A percentile compares a stretch with the other conserved stretches of the same genome.
Conservation (phyloP, 1,284 basidiomycete genomes). For the Cutaneotrichosporon cutaneum region DNA sequence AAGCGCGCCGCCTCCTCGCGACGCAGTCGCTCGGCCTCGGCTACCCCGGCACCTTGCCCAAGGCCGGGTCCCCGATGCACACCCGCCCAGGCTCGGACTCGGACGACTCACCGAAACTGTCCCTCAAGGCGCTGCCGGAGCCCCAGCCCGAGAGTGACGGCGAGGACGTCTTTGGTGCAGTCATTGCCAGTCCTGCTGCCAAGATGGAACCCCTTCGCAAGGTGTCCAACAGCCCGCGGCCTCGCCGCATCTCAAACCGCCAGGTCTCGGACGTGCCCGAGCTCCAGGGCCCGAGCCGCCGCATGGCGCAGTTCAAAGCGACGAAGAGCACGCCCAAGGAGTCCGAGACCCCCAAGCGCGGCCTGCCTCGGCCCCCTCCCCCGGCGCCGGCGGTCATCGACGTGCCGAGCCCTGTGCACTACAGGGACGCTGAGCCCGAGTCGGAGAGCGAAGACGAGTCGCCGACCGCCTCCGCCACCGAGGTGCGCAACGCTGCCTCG, state of each 20-base stretch:
- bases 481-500: slow-evolving; percentile 10
- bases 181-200: slow-evolving; percentile 18
- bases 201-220: not conserved
- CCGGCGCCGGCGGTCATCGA: slow-evolving; percentile 35
- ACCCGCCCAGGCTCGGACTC: slow-evolving; percentile 3
- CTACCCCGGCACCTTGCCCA: slow-evolving; percentile 22
- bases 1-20: slow-evolving; percentile 48
- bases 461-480: not conserved
- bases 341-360: slow-evolving; percentile 22
- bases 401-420: slow-evolving; percentile 39
- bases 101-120: not conserved
- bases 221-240: not conserved
- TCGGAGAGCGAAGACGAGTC: slow-evolving; percentile 16
- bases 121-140: not conserved
- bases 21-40: slow-evolving; percentile 50
- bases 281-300: slow-evolving; percentile 45
- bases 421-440: slow-evolving; percentile 16
- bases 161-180: slow-evolving; percentile 21
- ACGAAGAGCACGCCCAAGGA: slow-evolving; percentile 18
- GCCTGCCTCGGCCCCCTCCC: slow-evolving; percentile 25
- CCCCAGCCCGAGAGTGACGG: not conserved
- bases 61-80: not conserved
- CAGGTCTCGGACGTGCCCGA: slow-evolving; percentile 27
- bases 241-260: slow-evolving; percentile 19
- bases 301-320: slow-evolving; percentile 25